A percentile compares a stretch with the other conserved stretches of the same genome.
phyloP scores from a whole-genome alignment of 352 stramenopile genomes.

The Pythium grandisporangium region DNA sequence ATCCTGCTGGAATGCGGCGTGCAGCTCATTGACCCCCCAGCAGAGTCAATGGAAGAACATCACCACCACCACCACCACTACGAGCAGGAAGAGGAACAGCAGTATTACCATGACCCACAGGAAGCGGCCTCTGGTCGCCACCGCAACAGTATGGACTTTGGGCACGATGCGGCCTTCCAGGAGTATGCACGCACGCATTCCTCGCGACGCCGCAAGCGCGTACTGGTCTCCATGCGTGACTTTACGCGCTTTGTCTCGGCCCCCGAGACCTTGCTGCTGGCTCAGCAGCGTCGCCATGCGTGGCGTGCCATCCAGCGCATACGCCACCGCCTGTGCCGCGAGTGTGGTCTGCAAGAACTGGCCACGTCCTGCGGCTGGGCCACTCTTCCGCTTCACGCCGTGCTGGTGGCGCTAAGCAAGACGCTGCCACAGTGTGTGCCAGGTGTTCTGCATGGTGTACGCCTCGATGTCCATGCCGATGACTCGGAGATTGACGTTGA shows the following conservation, averaged over 20 bases:
- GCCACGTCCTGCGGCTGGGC: conserved; percentile 46
- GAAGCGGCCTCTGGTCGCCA: background rate
- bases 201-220: conserved; percentile 6
- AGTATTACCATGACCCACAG: no score
- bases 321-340: conserved; percentile 30
- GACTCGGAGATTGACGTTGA: conserved; percentile 42
- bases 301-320: conserved; percentile 51
- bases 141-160: conserved; percentile 40
- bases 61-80: no score
- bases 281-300: conserved; percentile 29
- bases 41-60: background rate
- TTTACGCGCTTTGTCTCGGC: conserved; percentile 32
- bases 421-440: conserved; percentile 34
- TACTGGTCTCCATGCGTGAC: conserved; percentile 23
- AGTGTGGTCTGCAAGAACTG: conserved; percentile 39
- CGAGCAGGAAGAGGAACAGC: no score
- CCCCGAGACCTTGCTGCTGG: conserved; percentile 18
- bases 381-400: conserved; percentile 48
- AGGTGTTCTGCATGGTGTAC: conserved; percentile 16
- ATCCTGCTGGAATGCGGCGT: conserved; percentile 49
- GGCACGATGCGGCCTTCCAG: conserved; percentile 13
- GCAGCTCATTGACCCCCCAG: conserved; percentile 1
- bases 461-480: conserved; percentile 20
- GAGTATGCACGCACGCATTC: conserved; percentile 25
- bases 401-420: conserved; percentile 45